These are phyloP conservation scores for Saussurea involucrata DNA, from an alignment of 129 eudicot genomes.

Conservation along the genomic window DNA sequence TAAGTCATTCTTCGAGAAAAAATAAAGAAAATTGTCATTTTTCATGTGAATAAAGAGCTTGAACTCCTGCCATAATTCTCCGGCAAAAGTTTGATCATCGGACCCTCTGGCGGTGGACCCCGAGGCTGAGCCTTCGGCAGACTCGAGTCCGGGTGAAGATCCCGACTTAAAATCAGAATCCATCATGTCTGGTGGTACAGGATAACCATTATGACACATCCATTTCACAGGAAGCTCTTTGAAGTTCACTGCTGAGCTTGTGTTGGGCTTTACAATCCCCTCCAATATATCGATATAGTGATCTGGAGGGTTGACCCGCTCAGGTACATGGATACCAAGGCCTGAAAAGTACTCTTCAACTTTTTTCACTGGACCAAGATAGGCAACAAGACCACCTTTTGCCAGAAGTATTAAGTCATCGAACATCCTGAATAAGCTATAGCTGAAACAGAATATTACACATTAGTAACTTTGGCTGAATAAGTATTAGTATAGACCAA, in stretches of 20 bases:
- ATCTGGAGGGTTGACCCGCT: slow-evolving; percentile 88
- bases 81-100: slow-evolving; percentile 53
- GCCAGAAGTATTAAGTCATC: slow-evolving; percentile 92
- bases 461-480: not conserved
- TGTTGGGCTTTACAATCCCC: slow-evolving; percentile 53
- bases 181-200: slow-evolving; percentile 79
- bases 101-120: slow-evolving; percentile 29
- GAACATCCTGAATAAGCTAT: slow-evolving; percentile 88
- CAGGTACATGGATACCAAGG: slow-evolving; percentile 74
- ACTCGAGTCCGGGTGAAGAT: slow-evolving; percentile 33
- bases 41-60: slow-evolving; percentile 48
- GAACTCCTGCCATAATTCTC: slow-evolving; percentile 73
- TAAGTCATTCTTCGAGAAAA: slow-evolving; percentile 47
- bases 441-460: slow-evolving; percentile 44
- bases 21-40: slow-evolving; percentile 45
- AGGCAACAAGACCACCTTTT: slow-evolving; percentile 89
- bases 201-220: slow-evolving; percentile 91
- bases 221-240: slow-evolving; percentile 90
- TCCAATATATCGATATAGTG: slow-evolving; percentile 82
- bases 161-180: slow-evolving; percentile 35
- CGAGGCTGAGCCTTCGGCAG: slow-evolving; percentile 33
- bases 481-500: not conserved
- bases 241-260: slow-evolving; percentile 38
- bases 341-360: slow-evolving; percentile 86
- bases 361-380: slow-evolving; percentile 74